A percentile compares a stretch with the other conserved stretches of the same genome.
These are phyloP conservation scores for Dothideomycetes sp. DNA, from an alignment of 2,329 filamentous ascomycete genomes.

Conservation along the genomic window DNA sequence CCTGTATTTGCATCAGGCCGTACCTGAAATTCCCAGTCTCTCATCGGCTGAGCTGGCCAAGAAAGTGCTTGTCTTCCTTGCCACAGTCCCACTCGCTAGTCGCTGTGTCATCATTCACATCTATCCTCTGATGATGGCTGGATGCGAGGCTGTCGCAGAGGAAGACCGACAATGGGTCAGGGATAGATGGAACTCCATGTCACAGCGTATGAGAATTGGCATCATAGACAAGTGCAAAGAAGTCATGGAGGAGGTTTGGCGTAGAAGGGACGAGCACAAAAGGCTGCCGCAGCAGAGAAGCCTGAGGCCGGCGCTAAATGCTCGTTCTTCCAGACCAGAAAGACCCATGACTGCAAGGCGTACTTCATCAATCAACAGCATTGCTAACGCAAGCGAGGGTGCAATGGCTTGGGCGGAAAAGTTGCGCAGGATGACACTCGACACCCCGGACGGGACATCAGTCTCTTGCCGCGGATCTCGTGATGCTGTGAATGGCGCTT, in stretches of 20 bases:
- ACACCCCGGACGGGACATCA: background rate
- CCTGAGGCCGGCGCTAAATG: too few relatives aligned
- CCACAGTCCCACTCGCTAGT: slow-evolving; percentile 53
- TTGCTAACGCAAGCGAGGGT: slow-evolving; percentile 7
- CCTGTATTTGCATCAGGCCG: slow-evolving; percentile 57
- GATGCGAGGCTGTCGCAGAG: slow-evolving; percentile 50
- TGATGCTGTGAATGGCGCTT: slow-evolving; percentile 26
- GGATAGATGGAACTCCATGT: slow-evolving; percentile 54
- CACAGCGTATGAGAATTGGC: slow-evolving; percentile 54
- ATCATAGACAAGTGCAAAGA: slow-evolving; percentile 58
- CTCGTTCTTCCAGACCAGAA: slow-evolving; percentile 20
- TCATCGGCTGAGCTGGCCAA: slow-evolving; percentile 51
- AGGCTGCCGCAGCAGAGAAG: slow-evolving; percentile 22
- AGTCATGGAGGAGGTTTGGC: slow-evolving; percentile 59
- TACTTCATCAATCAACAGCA: slow-evolving; percentile 8
- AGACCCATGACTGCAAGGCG: slow-evolving; percentile 3
- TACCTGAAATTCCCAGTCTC: slow-evolving; percentile 57
- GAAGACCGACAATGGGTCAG: slow-evolving; percentile 58
- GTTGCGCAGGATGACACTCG: slow-evolving; percentile 2
- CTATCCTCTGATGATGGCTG: slow-evolving; percentile 58
- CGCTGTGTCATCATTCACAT: slow-evolving; percentile 60
- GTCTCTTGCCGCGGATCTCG: slow-evolving; percentile 9
- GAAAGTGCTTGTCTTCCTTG: slow-evolving; percentile 51
- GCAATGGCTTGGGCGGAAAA: slow-evolving; percentile 13
- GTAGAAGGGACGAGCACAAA: slow-evolving; percentile 48